These are phyloP conservation scores for Scleroderma citrinum DNA, from an alignment of 768 basidiomycete species.

Conservation along the genomic window DNA sequence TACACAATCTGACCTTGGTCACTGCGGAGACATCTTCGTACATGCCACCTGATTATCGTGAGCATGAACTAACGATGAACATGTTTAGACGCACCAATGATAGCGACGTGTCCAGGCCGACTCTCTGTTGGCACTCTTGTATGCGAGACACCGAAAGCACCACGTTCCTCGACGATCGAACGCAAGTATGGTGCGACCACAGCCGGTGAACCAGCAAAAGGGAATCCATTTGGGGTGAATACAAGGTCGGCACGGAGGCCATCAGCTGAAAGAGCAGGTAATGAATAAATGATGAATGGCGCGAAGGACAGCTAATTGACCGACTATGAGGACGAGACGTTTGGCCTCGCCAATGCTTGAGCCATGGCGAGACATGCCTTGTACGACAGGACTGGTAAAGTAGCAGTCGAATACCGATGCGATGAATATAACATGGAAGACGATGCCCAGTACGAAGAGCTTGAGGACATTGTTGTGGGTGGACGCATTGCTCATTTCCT, in stretches of 20 bases:
- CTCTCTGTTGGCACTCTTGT: slow-evolving; percentile 86
- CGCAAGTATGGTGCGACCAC: slow-evolving; percentile 72
- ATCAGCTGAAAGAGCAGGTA: slow-evolving; percentile 46
- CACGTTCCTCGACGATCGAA: slow-evolving; percentile 56
- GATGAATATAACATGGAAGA: slow-evolving; percentile 72
- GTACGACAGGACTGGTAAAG: slow-evolving; percentile 77
- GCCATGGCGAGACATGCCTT: slow-evolving; percentile 62
- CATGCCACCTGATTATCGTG: slow-evolving; percentile 62
- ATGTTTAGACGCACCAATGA: slow-evolving; percentile 51
- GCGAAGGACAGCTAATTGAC: slow-evolving; percentile 31
- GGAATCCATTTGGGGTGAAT: slow-evolving; percentile 59
- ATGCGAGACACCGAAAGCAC: slow-evolving; percentile 81
- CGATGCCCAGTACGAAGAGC: slow-evolving; percentile 59
- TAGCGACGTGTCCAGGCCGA: slow-evolving; percentile 82
- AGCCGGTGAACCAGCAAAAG: slow-evolving; percentile 43
- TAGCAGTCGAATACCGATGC: slow-evolving; percentile 81
- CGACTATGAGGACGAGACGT: slow-evolving; percentile 75
- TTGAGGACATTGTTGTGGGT: slow-evolving; percentile 20
- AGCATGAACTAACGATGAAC: slow-evolving; percentile 3
- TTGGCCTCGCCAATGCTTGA: slow-evolving; percentile 48
- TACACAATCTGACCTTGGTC: slow-evolving; percentile 51
- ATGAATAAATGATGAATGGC: neutral
- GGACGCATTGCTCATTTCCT: slow-evolving; percentile 11
- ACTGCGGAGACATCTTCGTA: slow-evolving; percentile 89
- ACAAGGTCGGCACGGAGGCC: slow-evolving; percentile 80